Base-by-base conservation (phyloP, 257 asterid species). In the Petrea volubilis region DNA sequence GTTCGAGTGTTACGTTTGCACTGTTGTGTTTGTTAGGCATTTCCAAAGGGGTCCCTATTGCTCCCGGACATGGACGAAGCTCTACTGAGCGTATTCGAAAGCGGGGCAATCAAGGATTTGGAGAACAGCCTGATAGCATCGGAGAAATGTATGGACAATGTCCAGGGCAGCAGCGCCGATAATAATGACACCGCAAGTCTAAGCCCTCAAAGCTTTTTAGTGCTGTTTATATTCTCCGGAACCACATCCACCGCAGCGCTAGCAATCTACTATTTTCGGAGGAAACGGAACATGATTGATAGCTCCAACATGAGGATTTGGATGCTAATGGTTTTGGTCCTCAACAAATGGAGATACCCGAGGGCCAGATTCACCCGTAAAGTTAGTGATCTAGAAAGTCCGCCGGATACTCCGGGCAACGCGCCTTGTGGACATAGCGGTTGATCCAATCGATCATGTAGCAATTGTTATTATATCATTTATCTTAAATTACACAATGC, bases 11-110 rank as follows among this genome's bases (percentile, higher is more conserved):
- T 18, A 2, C 13, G 17, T 53, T 13, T 27, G 46, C 12, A 8
- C 2, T 44, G 7, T 41, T 41, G 2, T 41, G 2, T 17, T 15
- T 64, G 7, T 34, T 36, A 82, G 84, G 84, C 84, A 28, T 82
- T 82, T 31, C 82, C 82, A 1, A 79, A 79, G 41, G 87, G 84
- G 11, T 82, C 84, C 18, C 72, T 47, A 2, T 2, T 82, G 80
- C 36, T 82, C n/a, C 60, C 73, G 23, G 82, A 79, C 68, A 56
- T 82, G 10, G 76, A 78, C 13, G 61, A 79, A 70, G 84, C 84
- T 17, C 17, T 81, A 13, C 34, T 79, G 47, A 73, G 62, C 28
- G 81, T 75, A 24, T 75, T 75, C 2, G 86, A 81, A 46, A 62
- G 8, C 10, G 81, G 83, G 18, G 61, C 12, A 41, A 52, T 72